These are phyloP conservation scores for Rugosomyces carneus DNA, from an alignment of 1,284 basidiomycete species.

Conservation along the genomic window DNA sequence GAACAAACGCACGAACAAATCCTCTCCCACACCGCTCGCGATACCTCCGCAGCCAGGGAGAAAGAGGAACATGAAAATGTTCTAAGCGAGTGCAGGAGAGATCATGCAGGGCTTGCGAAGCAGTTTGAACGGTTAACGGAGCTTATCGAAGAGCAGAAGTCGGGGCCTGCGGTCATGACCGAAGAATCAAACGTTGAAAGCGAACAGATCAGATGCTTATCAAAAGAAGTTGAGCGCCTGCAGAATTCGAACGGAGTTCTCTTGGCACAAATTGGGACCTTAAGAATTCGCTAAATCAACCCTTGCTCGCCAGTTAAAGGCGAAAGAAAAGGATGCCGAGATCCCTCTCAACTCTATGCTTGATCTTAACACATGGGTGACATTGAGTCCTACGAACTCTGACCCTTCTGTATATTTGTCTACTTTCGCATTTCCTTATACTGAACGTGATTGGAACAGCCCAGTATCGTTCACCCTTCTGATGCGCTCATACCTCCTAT, in stretches of 20 bases:
- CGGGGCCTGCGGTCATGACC: background rate
- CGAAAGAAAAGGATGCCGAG: slow-evolving; percentile 25
- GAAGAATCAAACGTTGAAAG: background rate
- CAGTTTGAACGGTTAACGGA: background rate
- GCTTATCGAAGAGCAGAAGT: background rate
- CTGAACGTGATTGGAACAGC: background rate
- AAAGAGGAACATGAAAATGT: background rate
- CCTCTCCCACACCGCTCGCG: background rate
- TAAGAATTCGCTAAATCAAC: slow-evolving; percentile 35
- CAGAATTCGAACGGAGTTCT: slow-evolving; percentile 5
- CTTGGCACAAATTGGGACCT: slow-evolving; percentile 16
- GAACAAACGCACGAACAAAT: background rate
- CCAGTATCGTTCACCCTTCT: background rate
- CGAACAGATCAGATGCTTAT: slow-evolving; percentile 2
- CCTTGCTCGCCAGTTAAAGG: slow-evolving; percentile 34
- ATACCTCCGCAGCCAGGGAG: background rate
- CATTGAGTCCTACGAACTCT: slow-evolving; percentile 26
- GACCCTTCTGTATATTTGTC: slow-evolving; percentile 4
- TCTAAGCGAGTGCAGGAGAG: background rate
- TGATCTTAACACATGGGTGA: slow-evolving; percentile 31
- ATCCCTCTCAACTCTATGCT: slow-evolving; percentile 29
- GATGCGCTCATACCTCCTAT: background rate
- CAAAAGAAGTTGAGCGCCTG: slow-evolving; percentile 10
- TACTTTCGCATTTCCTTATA: background rate
- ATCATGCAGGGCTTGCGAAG: background rate